Base-by-base conservation (phyloP, 2,329 filamentous ascomycete genomes). In the Cladosporium sphaerospermum region DNA sequence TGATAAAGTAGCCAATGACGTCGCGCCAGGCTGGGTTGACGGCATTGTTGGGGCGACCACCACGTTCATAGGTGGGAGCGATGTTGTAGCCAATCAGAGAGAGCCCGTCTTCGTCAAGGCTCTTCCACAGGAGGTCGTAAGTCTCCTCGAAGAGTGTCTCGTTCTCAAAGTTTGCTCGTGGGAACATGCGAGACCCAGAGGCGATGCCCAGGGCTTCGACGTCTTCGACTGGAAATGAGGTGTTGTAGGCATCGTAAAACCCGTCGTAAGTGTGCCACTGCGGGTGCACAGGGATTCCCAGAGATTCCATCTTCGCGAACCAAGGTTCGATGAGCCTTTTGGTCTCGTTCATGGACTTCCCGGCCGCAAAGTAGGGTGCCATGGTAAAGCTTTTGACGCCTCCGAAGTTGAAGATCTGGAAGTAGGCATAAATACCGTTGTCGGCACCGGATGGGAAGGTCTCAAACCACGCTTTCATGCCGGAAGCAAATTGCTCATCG, bases 311-410 rank as follows among this genome's bases (percentile, higher is more conserved):
- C 8, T 53, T 36, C 14, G 28, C 9, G 13, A 57, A 13, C 53
- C 53, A 55, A 2, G 60, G 55, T 52, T 67, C 64, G 10, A 69
- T 16, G 4, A 57, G 13, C 13, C 33, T 13, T 32, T 53, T 10
- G 9, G 55, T 42, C 33, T 55, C 34, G 18, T 34, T 36, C 7
- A 42, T 31, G 11, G 48, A 32, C 53, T 55, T 23, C 61, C 67
- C 6, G 56, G 59, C 8, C 64, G 57, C 45, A 64, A 56, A 56
- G 68, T 69, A 47, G 61, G 65, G 45, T 61, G 42, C 63, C 67
- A 70, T 51, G 62, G 62, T 62, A 61, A 69, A 8, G 63, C 23
- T 53, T 11, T 40, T 39, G 33, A 11, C 4, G n/a, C 13, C 40
- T 8, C 37, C 54, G 5, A 34, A 39, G 14, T 33, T 33, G 23